Percentiles rank a stretch among this genome's conserved stretches.
Conservation (phyloP, 2,329 filamentous ascomycete species). For the Botryosphaeria dothidea region DNA sequence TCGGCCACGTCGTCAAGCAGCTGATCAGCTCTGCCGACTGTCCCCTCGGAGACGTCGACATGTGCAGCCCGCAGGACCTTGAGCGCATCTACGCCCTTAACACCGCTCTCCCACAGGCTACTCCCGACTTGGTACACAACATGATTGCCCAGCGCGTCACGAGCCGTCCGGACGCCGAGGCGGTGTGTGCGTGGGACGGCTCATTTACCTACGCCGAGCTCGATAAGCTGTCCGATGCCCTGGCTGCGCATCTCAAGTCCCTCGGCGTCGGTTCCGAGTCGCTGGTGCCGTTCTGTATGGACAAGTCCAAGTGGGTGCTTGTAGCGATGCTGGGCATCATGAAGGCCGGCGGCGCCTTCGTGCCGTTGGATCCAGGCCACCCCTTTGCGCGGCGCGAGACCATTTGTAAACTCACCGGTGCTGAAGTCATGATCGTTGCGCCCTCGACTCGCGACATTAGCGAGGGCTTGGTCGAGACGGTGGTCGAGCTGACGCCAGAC, state of each 20-base stretch:
- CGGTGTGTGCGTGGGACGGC: slow-evolving; percentile 36
- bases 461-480: slow-evolving; percentile 23
- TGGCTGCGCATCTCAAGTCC: slow-evolving; percentile 32
- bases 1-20: slow-evolving; percentile 20
- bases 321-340: slow-evolving; percentile 42
- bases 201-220: slow-evolving; percentile 35
- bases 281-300: slow-evolving; percentile 40
- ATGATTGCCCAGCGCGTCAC: not conserved
- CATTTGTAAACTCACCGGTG: slow-evolving; percentile 29
- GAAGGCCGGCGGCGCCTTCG: slow-evolving; percentile 29
- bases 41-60: slow-evolving; percentile 17
- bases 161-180: slow-evolving; percentile 28
- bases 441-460: slow-evolving; percentile 12
- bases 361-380: not conserved
- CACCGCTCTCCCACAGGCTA: not conserved
- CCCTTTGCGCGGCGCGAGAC: not conserved
- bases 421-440: slow-evolving; percentile 33
- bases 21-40: slow-evolving; percentile 8
- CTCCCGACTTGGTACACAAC: not conserved
- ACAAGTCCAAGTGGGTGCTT: slow-evolving; percentile 38
- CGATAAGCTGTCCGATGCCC: slow-evolving; percentile 26
- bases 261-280: slow-evolving; percentile 34
- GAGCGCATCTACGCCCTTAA: slow-evolving; percentile 14
- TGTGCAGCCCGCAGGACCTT: slow-evolving; percentile 18
- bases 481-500: not conserved